Evolutionary conservation across 345 rosid species (phyloP).

Genomic region (Capsella bursapastoris): DNA sequence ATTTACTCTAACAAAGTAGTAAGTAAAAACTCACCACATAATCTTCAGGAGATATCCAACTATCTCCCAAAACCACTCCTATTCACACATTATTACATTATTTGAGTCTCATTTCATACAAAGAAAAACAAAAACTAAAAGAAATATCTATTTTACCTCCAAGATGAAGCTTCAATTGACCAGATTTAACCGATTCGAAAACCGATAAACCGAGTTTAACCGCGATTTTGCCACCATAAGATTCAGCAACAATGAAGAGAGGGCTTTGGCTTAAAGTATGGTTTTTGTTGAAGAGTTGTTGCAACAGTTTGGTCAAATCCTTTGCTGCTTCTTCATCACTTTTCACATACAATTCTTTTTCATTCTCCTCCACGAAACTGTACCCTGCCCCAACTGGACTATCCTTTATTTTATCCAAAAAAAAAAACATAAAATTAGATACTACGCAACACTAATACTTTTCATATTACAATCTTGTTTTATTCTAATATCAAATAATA

Average conservation of each 20-base stretch:
- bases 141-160: conserved; percentile 58
- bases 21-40: conserved; percentile 60
- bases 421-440: conserved; percentile 1
- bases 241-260: conserved; percentile 80
- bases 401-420: conserved; percentile 50
- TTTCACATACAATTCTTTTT: conserved; percentile 53
- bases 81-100: conserved; percentile 18
- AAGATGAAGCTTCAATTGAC: conserved; percentile 64
- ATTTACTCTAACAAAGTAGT: background rate
- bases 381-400: conserved; percentile 85
- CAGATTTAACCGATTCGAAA: conserved; percentile 59
- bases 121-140: background rate
- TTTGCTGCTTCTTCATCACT: conserved; percentile 83
- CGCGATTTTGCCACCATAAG: conserved; percentile 92
- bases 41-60: conserved; percentile 97
- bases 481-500: background rate
- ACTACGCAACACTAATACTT: conserved; percentile 20
- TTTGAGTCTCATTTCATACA: conserved; percentile 7
- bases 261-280: conserved; percentile 63
- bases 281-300: conserved; percentile 55
- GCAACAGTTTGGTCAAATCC: conserved; percentile 72
- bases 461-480: background rate
- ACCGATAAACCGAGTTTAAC: conserved; percentile 75
- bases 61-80: conserved; percentile 85
- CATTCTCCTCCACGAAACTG: conserved; percentile 66